phyloP scores from a whole-genome alignment of 257 asterid genomes.

The Buddleja alternifolia region DNA sequence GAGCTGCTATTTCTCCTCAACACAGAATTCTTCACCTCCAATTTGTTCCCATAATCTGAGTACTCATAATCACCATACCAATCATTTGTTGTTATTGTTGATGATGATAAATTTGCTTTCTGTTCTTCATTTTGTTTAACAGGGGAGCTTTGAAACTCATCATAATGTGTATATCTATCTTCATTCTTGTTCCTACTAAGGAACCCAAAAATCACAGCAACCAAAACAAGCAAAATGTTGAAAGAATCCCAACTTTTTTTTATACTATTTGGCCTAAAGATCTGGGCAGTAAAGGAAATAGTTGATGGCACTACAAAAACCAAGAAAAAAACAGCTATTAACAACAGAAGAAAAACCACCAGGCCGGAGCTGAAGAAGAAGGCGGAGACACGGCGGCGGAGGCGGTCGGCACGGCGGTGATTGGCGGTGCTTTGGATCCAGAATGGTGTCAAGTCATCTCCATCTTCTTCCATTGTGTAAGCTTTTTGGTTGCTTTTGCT shows the following conservation, averaged over 20 bases:
- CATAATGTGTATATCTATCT: constrained; percentile 35
- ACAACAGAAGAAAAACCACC: constrained; percentile 54
- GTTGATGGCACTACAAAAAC: constrained; percentile 63
- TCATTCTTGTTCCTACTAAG: constrained; percentile 68
- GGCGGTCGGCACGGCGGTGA: constrained; percentile 60
- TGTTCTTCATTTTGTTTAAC: constrained; percentile 34
- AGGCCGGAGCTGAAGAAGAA: constrained; percentile 72
- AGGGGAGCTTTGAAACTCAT: constrained; percentile 50
- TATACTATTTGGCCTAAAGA: constrained; percentile 73
- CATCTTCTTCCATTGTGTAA: constrained; percentile 61
- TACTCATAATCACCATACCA: constrained; percentile 36
- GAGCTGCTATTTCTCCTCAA: constrained; percentile 69
- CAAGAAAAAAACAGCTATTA: constrained; percentile 58
- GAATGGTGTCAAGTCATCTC: constrained; percentile 64
- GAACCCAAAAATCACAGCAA: constrained; percentile 79
- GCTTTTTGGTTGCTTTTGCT: constrained; percentile 25
- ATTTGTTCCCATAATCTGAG: too few relatives aligned
- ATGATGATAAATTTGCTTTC: constrained; percentile 47
- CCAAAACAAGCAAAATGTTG: constrained; percentile 64
- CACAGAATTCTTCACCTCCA: constrained; percentile 33
- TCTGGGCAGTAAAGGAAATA: constrained; percentile 46
- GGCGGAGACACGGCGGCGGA: constrained; percentile 53
- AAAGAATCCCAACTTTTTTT: constrained; percentile 90
- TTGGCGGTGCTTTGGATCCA: constrained; percentile 66
- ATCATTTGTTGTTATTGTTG: constrained; percentile 44